Evolutionary conservation across 2,329 filamentous ascomycete genomes (phyloP), one percentile per base, ranked within the genome.

Genomic region (Mycogone perniciosa): DNA sequence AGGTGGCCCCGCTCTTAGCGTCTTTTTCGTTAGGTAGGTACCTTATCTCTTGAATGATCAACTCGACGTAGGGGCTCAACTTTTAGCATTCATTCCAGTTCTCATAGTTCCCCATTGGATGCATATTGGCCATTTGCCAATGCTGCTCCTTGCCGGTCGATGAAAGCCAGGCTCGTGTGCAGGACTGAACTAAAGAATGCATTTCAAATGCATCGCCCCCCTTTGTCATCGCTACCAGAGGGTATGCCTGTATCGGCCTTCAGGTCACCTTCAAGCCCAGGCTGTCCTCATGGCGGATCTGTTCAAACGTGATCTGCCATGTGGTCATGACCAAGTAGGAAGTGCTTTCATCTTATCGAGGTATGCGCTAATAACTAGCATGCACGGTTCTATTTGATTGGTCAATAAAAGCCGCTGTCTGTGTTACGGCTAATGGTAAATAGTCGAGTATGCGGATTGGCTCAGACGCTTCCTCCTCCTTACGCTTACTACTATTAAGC

Each of bases 351-450:
- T 51, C 43, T 66, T 50, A 4, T 62, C 43, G 2, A 76, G 52
- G 50, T 77, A 78, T n/a, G 61, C 54, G 11, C 55, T n/a, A n/a
- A n/a, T 39, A 1, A 70, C 54, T 0, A 65, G 67, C 27, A 39
- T 63, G 60, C 39, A 4, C 8, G 11, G 11, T 29, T 26, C 29
- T 29, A 10, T 26, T 26, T 30, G 35, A 13, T 42, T 27, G 9
- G n/a, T n/a, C n/a, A n/a, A 42, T 42, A 9, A 42, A 9, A 2
- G 8, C 11, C 3, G 50, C 40, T 6, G 45, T 45, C 4, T 39
- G 46, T 2, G 27, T 37, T 6, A 52, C 33, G 7, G 31, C n/a
- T 1, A 52, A 13, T 5, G 50, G 50, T 11, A 34, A 38, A 4
- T 44, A 6, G 4, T 30, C 30, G 2, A 48, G 45, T 0, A 39